A percentile compares a stretch with the other conserved stretches of the same genome.
These are phyloP conservation scores for Metarhizium robertsii DNA, from an alignment of 2,329 filamentous ascomycete genomes.

Conservation along the genomic window DNA sequence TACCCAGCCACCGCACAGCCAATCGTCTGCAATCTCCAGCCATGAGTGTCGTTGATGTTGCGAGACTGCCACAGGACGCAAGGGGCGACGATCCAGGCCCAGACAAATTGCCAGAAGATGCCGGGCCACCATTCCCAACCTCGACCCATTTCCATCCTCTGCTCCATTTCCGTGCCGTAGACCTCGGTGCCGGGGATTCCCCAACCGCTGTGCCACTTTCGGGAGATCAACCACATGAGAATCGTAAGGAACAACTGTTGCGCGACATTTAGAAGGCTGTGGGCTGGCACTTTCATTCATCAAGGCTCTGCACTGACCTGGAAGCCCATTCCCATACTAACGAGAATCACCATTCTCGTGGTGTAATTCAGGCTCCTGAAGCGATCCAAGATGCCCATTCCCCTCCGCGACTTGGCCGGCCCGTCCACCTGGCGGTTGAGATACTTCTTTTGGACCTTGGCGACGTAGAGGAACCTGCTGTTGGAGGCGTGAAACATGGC, in stretches of 20 bases:
- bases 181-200: conserved; percentile 53
- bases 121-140: conserved; percentile 61
- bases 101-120: conserved; percentile 50
- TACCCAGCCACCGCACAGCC: conserved; percentile 34
- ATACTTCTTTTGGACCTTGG: conserved; percentile 36
- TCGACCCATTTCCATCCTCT: conserved; percentile 30
- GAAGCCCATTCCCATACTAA: conserved; percentile 43
- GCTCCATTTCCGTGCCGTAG: conserved; percentile 34
- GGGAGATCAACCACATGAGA: conserved; percentile 50
- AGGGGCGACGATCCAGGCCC: conserved; percentile 48
- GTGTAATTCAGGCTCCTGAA: conserved; percentile 30
- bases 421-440: neutral
- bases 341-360: conserved; percentile 34
- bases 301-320: conserved; percentile 33
- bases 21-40: conserved; percentile 57
- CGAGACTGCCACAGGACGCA: conserved; percentile 50
- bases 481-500: conserved; percentile 58
- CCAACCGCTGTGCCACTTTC: conserved; percentile 51
- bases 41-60: conserved; percentile 51
- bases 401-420: conserved; percentile 9
- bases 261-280: neutral
- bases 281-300: neutral
- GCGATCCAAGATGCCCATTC: conserved; percentile 15
- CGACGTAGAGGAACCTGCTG: conserved; percentile 47
- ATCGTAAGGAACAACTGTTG: conserved; percentile 46